Evolutionary conservation across 495 filamentous ascomycete species (phyloP).

Genomic region (Tuber indicum): DNA sequence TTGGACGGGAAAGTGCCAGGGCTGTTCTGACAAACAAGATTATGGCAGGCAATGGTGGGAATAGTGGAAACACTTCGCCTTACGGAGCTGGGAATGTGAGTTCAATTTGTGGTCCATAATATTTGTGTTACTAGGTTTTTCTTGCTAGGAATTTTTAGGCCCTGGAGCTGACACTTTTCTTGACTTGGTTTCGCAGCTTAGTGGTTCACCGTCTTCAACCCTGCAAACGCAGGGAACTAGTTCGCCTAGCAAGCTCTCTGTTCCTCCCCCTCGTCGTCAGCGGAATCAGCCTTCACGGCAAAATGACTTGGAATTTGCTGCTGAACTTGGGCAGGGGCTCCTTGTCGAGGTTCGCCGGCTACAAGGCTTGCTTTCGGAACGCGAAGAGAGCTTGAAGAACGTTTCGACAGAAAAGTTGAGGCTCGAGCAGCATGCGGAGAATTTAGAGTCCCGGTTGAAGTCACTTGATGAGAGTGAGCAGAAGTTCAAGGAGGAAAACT

Average conservation of each 20-base stretch:
- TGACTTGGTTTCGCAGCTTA: neutral
- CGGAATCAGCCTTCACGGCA: slow-evolving; percentile 83
- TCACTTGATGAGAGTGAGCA: slow-evolving; percentile 86
- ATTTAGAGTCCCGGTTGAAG: slow-evolving; percentile 68
- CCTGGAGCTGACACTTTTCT: neutral
- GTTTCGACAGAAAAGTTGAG: slow-evolving; percentile 64
- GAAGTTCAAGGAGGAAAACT: slow-evolving; percentile 95
- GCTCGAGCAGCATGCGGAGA: slow-evolving; percentile 74
- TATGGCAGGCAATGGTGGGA: slow-evolving; percentile 54
- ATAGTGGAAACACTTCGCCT: slow-evolving; percentile 54
- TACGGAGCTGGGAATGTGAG: slow-evolving; percentile 48
- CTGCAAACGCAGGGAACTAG: slow-evolving; percentile 77
- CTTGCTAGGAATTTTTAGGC: neutral
- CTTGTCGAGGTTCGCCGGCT: slow-evolving; percentile 82
- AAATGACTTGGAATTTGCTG: slow-evolving; percentile 92
- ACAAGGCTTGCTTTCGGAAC: slow-evolving; percentile 72
- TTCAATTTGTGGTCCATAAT: neutral
- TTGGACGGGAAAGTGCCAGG: slow-evolving; percentile 79
- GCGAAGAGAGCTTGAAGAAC: slow-evolving; percentile 75
- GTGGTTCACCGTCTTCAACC: slow-evolving; percentile 53
- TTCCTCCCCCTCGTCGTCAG: slow-evolving; percentile 68
- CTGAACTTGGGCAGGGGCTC: slow-evolving; percentile 86
- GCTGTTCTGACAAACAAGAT: slow-evolving; percentile 82
- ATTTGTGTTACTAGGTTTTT: neutral
- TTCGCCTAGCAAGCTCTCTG: slow-evolving; percentile 83